phyloP scores from a whole-genome alignment of 331 rosid species.

The Quercus tomentella region DNA sequence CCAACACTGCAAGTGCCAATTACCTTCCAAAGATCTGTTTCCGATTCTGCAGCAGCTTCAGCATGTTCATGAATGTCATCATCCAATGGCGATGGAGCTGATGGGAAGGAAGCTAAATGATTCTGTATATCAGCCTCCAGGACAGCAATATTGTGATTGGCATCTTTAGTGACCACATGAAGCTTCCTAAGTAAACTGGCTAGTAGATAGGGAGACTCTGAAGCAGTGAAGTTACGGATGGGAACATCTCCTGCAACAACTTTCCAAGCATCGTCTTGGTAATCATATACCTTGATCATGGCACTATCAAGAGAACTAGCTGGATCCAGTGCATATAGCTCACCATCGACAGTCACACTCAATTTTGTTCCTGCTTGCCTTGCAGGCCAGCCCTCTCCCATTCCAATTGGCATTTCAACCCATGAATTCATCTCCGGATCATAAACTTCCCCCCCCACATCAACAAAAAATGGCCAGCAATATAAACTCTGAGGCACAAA shows the following conservation, averaged over 20 bases:
- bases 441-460: slow-evolving; percentile 80
- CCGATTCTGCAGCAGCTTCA: slow-evolving; percentile 35
- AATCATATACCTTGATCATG: slow-evolving; percentile 76
- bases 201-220: slow-evolving; percentile 73
- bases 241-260: slow-evolving; percentile 72
- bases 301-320: slow-evolving; percentile 66
- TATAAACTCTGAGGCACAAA: slow-evolving; percentile 83
- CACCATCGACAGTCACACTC: slow-evolving; percentile 58
- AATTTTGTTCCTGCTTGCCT: slow-evolving; percentile 80
- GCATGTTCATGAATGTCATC: slow-evolving; percentile 22
- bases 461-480: slow-evolving; percentile 88
- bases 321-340: slow-evolving; percentile 77
- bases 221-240: slow-evolving; percentile 51
- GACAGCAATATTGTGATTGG: slow-evolving; percentile 50
- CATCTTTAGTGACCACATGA: slow-evolving; percentile 69
- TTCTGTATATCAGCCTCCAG: slow-evolving; percentile 49
- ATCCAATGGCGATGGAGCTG: slow-evolving; percentile 13
- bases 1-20: slow-evolving; percentile 51
- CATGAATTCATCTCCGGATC: slow-evolving; percentile 67
- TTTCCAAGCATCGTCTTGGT: slow-evolving; percentile 72
- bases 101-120: slow-evolving; percentile 28
- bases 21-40: slow-evolving; percentile 41
- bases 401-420: slow-evolving; percentile 79
- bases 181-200: slow-evolving; percentile 77
- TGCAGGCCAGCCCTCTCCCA: slow-evolving; percentile 94